Conservation (phyloP, 2,329 filamentous ascomycete genomes). For the Colletotrichum sp. region DNA sequence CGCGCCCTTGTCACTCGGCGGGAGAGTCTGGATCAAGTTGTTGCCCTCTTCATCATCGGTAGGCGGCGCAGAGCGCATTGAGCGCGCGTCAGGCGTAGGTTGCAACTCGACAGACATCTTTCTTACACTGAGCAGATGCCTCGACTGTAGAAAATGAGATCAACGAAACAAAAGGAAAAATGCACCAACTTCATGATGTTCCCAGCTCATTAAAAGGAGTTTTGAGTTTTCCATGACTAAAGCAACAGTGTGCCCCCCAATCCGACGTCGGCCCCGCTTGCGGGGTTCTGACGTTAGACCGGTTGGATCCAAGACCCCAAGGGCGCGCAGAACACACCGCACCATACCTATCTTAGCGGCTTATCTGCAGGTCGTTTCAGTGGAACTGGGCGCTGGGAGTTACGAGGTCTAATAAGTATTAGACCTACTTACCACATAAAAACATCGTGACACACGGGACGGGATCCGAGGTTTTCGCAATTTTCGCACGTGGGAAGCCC, state of each 20-base stretch:
- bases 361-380: neutral
- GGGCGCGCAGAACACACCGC: neutral
- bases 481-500: neutral
- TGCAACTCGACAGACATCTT: slow-evolving; percentile 1
- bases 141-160: accelerated
- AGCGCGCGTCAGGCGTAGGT: neutral
- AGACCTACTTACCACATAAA: neutral
- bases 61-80: neutral
- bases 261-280: neutral
- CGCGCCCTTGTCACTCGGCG: slow-evolving; percentile 22
- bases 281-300: neutral
- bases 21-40: slow-evolving; percentile 21
- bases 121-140: neutral
- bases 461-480: neutral
- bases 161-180: neutral
- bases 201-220: neutral
- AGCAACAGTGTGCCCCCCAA: neutral
- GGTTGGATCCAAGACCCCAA: neutral
- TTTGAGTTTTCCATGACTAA: neutral
- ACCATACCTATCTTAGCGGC: neutral
- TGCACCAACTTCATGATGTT: neutral
- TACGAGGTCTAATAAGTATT: neutral
- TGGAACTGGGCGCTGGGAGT: neutral
- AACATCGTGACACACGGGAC: neutral
- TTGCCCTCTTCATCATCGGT: slow-evolving; percentile 14